A percentile compares a stretch with the other conserved stretches of the same genome.
These are phyloP conservation scores for Ogataea zsoltii DNA, from an alignment of 805 yeast genomes.

Conservation along the genomic window DNA sequence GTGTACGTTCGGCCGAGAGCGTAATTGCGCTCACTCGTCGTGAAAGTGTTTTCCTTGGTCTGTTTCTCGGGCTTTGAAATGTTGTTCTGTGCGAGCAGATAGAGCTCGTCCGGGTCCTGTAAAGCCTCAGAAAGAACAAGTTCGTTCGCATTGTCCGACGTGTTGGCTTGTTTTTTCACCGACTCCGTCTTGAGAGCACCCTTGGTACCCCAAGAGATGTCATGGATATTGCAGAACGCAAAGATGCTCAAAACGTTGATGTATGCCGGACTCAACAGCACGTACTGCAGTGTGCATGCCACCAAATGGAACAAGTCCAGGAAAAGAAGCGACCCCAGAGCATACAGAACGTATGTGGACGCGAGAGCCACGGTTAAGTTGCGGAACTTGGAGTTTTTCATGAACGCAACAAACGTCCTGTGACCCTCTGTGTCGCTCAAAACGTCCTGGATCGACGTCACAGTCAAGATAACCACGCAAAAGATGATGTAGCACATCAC, in stretches of 20 bases:
- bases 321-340: conserved; percentile 73
- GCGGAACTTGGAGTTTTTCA: conserved; percentile 70
- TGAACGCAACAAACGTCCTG: conserved; percentile 42
- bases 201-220: conserved; percentile 96
- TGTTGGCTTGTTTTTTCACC: conserved; percentile 60
- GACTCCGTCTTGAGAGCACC: conserved; percentile 64
- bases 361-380: conserved; percentile 80
- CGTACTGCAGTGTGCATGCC: conserved; percentile 80
- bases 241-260: conserved; percentile 87
- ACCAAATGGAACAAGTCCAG: conserved; percentile 90
- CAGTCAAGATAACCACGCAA: conserved; percentile 71
- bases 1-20: conserved; percentile 88
- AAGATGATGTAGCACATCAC: conserved; percentile 82
- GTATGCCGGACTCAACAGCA: conserved; percentile 82
- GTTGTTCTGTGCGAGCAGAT: conserved; percentile 26
- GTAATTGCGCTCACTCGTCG: conserved; percentile 60
- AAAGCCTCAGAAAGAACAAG: conserved; percentile 31
- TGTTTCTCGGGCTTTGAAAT: conserved; percentile 42
- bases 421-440: conserved; percentile 36
- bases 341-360: conserved; percentile 79
- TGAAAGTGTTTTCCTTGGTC: conserved; percentile 40
- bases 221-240: conserved; percentile 94
- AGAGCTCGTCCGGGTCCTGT: conserved; percentile 33
- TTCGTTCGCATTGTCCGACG: conserved; percentile 17
- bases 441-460: conserved; percentile 55